Base-by-base conservation (phyloP, 495 filamentous ascomycete genomes). In the Penicillium robsamsonii region DNA sequence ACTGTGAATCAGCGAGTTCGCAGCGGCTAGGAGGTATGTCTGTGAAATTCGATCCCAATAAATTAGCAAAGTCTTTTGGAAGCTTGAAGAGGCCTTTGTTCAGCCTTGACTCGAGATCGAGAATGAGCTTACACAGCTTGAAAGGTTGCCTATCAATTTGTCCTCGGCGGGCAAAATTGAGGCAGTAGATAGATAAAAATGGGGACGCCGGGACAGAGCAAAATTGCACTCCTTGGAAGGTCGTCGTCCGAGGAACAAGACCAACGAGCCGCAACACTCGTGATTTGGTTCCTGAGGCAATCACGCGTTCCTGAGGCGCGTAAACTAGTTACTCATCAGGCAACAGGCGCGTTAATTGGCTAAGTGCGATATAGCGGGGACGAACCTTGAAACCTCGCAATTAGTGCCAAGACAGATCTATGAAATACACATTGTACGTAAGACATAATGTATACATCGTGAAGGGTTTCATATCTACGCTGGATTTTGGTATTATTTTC, bases 161-260 rank as follows among this genome's bases (percentile, higher is more conserved):
- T 60, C 61, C 54, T 49, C 45, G 46, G 33, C 24, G 27, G 41
- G 35, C 12, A 17, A 30, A 20, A 64, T 51, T 57, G 18, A 12
- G 22, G 17, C 44, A 20, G 45, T 24, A 43, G 42, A 55, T 37
- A 48, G 46, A 55, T 33, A n/a, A 47, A 27, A 50, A 45, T 42
- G 56, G 61, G 33, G 53, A 53, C 31, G 24, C 50, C 49, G 42
- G 58, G 48, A 45, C 55, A 53, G 51, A 53, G 59, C 33, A 41
- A 43, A 42, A 30, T 55, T 6, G 35, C 24, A 49, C 25, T 56
- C 45, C 45, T 56, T 49, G 62, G 18, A 33, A 61, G 58, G 62
- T 65, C 61, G 70, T 73, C 70, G 70, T 75, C 72, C 61, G 66
- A 72, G 70, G 64, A 75, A 72, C 69, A 65, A 55, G 62, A 53